Percentiles rank a stretch among this genome's conserved stretches.
Evolutionary conservation across 2,329 filamentous ascomycete genomes (phyloP).

Genomic region (Venturia effusa): DNA sequence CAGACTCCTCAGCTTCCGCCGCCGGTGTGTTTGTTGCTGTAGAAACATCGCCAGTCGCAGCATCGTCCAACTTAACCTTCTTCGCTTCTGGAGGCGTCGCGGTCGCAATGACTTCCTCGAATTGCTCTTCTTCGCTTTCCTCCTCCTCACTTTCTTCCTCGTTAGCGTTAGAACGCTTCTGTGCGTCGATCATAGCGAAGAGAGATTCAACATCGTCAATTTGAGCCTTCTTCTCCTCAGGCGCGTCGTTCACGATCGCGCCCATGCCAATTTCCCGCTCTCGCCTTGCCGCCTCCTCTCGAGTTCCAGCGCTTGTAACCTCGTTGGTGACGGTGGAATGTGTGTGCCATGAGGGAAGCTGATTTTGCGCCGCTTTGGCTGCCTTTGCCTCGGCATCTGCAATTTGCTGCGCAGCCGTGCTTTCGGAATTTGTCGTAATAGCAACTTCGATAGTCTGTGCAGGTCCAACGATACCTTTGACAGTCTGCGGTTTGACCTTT

Average conservation of each 20-base stretch:
- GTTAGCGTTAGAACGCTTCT: constrained; percentile 37
- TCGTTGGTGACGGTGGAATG: constrained; percentile 58
- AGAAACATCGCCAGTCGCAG: constrained; percentile 18
- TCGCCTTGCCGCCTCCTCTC: constrained; percentile 17
- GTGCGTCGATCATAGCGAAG: constrained; percentile 54
- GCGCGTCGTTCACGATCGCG: constrained; percentile 23
- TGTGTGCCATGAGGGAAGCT: constrained; percentile 60
- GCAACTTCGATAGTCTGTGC: constrained; percentile 60
- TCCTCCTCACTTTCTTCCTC: constrained; percentile 36
- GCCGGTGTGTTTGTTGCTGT: constrained; percentile 19
- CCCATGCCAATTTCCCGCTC: constrained; percentile 4
- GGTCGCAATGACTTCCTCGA: constrained; percentile 45
- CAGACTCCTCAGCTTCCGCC: constrained; percentile 35
- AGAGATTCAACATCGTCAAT: constrained; percentile 46
- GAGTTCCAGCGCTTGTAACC: constrained; percentile 17
- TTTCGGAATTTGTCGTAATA: constrained; percentile 55
- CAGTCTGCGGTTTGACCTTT: constrained; percentile 46
- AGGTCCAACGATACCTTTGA: constrained; percentile 55
- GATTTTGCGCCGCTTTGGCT: constrained; percentile 56
- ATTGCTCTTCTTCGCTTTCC: constrained; percentile 39
- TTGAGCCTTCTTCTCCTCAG: constrained; percentile 38
- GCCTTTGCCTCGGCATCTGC: constrained; percentile 56
- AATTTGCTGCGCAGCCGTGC: constrained; percentile 54
- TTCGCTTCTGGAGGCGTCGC: constrained; percentile 37
- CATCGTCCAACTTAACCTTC: constrained; percentile 47